A percentile compares a stretch with the other conserved stretches of the same genome.
Evolutionary conservation across 352 stramenopile species (phyloP).

Genomic region (Globisporangium canariense): DNA sequence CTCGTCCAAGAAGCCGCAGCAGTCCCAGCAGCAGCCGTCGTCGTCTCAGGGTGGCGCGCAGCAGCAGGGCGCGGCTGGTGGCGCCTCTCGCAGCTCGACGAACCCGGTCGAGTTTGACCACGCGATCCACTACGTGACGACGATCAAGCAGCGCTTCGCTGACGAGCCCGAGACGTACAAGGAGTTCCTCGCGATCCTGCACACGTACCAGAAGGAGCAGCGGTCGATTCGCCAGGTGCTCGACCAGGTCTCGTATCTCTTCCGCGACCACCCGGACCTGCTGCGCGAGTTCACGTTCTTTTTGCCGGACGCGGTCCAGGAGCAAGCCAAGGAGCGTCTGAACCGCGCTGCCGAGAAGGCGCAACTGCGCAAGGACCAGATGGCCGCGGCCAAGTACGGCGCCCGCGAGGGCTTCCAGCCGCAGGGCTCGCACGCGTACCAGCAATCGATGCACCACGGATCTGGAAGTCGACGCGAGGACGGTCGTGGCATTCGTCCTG

Average conservation of each 20-base stretch:
- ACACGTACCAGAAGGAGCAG: conserved; percentile 99
- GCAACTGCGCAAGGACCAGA: conserved; percentile 82
- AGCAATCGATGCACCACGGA: conserved; percentile 14
- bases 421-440: conserved; percentile 18
- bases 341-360: conserved; percentile 94
- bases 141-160: conserved; percentile 98
- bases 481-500: conserved; percentile 23
- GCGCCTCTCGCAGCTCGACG: conserved; percentile 35
- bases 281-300: conserved; percentile 99
- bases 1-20: conserved; percentile 51
- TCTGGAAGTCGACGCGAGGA: conserved; percentile 36
- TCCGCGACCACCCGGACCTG: conserved; percentile 98
- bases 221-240: conserved; percentile 96
- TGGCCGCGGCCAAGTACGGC: conserved; percentile 49
- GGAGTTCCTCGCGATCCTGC: conserved; percentile 98
- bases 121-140: conserved; percentile 99
- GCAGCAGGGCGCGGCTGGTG: conserved; percentile 16
- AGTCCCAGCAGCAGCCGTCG: conserved; percentile 21
- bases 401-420: conserved; percentile 27
- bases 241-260: conserved; percentile 98
- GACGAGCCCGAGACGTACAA: conserved; percentile 98
- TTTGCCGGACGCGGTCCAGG: conserved; percentile 97
- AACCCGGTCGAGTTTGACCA: conserved; percentile 98
- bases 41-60: conserved; percentile 5
- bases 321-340: conserved; percentile 95